Evolutionary conservation across 345 rosid species (phyloP).

Genomic region (Stellera chamaejasme): DNA sequence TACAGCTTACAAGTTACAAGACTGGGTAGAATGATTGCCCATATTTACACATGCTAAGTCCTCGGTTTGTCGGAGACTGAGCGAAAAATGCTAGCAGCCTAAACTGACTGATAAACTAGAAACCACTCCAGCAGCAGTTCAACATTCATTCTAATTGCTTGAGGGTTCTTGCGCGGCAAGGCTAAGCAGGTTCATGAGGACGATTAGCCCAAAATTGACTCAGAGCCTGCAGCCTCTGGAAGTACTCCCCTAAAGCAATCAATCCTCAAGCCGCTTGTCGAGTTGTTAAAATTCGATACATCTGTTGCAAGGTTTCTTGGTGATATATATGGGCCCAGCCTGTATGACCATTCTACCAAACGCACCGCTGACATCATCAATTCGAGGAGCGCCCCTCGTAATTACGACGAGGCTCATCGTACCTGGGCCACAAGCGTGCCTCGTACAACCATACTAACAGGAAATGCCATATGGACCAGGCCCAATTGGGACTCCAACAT

Average conservation of each 20-base stretch:
- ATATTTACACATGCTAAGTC: slow-evolving; percentile 21
- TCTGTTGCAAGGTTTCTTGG: slow-evolving; percentile 72
- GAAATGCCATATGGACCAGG: no score
- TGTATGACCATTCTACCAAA: no score
- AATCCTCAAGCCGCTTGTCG: slow-evolving; percentile 83
- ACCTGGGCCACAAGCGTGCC: no score
- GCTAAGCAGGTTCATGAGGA: slow-evolving; percentile 45
- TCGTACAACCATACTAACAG: no score
- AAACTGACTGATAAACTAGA: slow-evolving; percentile 11
- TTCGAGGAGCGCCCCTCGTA: no score
- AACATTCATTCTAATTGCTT: slow-evolving; percentile 1
- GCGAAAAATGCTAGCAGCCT: slow-evolving; percentile 33
- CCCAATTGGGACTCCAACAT: no score
- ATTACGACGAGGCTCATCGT: no score
- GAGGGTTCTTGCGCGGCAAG: slow-evolving; percentile 3
- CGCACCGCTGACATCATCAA: no score
- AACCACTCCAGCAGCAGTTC: slow-evolving; percentile 15
- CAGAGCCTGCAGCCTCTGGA: slow-evolving; percentile 59
- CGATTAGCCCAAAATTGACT: slow-evolving; percentile 62
- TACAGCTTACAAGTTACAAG: slow-evolving; percentile 1
- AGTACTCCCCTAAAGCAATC: slow-evolving; percentile 79
- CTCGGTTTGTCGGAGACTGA: slow-evolving; percentile 22
- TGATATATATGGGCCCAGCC: slow-evolving; percentile 98
- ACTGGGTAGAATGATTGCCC: slow-evolving; percentile 14
- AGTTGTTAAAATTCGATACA: slow-evolving; percentile 59